phyloP scores from a whole-genome alignment of 2,329 filamentous ascomycete genomes.

The Aspergillus sp. region DNA sequence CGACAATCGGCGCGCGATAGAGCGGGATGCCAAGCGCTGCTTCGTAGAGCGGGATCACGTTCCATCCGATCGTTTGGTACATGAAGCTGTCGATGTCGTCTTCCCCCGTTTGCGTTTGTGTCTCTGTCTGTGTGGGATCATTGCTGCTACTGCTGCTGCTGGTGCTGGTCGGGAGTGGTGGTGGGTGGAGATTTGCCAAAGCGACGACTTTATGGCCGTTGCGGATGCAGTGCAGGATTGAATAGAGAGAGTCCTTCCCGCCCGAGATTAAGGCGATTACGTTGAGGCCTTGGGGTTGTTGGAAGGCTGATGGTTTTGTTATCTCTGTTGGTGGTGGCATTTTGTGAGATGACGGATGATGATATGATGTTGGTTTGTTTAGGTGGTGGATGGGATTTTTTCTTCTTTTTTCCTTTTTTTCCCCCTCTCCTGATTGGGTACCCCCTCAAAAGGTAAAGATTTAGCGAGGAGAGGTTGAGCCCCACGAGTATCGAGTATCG shows the following conservation, averaged over 20 bases:
- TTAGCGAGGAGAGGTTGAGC: background rate
- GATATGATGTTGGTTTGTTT: background rate
- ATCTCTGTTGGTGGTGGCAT: background rate
- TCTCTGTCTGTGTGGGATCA: background rate
- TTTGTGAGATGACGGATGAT: background rate
- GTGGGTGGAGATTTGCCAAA: conserved; percentile 82
- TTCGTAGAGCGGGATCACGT: conserved; percentile 80
- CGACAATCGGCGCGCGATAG: conserved; percentile 75
- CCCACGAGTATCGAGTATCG: background rate
- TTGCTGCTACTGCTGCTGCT: conserved; percentile 1
- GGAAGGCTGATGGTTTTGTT: conserved; percentile 36
- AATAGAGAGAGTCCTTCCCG: conserved; percentile 96
- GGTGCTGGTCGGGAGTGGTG: conserved; percentile 10
- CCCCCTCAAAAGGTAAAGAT: background rate
- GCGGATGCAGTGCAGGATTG: conserved; percentile 81
- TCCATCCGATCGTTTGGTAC: conserved; percentile 97
- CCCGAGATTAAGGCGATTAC: conserved; percentile 93
- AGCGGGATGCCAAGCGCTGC: conserved; percentile 76
- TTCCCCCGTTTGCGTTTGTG: conserved; percentile 25
- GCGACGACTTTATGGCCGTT: conserved; percentile 86
- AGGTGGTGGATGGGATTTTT: background rate
- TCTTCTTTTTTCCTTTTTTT: background rate
- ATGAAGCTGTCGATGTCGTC: conserved; percentile 94
- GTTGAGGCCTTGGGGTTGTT: conserved; percentile 50
- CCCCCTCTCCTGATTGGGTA: background rate